phyloP scores from a whole-genome alignment of 768 basidiomycete species.

The Rhizopogon roseolus region DNA sequence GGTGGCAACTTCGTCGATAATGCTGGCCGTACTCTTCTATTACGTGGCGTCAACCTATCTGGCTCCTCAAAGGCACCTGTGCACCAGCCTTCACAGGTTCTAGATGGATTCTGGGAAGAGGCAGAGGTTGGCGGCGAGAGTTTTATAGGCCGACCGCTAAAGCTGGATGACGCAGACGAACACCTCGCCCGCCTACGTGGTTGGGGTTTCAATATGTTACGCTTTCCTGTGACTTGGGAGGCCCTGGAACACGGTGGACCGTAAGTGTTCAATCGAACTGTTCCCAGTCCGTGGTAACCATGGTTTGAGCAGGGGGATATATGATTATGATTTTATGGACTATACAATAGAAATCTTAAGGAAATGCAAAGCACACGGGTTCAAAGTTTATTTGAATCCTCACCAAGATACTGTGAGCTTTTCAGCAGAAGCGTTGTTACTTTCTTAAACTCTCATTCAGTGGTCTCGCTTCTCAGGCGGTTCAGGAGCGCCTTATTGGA shows the following conservation, averaged over 20 bases:
- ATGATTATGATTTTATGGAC: slow-evolving; percentile 89
- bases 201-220: slow-evolving; percentile 91
- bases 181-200: slow-evolving; percentile 81
- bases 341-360: slow-evolving; percentile 83
- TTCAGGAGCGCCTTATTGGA: slow-evolving; percentile 95
- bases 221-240: slow-evolving; percentile 91
- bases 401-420: slow-evolving; percentile 87
- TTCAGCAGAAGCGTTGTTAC: background rate
- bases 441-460: slow-evolving; percentile 31
- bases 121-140: slow-evolving; percentile 65
- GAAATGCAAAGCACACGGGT: slow-evolving; percentile 90
- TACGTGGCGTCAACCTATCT: slow-evolving; percentile 94
- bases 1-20: slow-evolving; percentile 70
- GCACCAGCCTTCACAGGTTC: slow-evolving; percentile 58
- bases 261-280: slow-evolving; percentile 49
- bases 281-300: background rate
- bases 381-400: slow-evolving; percentile 89
- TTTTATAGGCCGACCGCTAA: slow-evolving; percentile 76
- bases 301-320: slow-evolving; percentile 58
- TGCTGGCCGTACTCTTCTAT: slow-evolving; percentile 67
- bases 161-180: slow-evolving; percentile 83
- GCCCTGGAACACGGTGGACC: slow-evolving; percentile 91
- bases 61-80: slow-evolving; percentile 84
- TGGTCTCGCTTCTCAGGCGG: slow-evolving; percentile 97
- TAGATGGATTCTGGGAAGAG: slow-evolving; percentile 78